phyloP scores from a whole-genome alignment of 2,329 filamentous ascomycete genomes.

The Claviceps paspali region DNA sequence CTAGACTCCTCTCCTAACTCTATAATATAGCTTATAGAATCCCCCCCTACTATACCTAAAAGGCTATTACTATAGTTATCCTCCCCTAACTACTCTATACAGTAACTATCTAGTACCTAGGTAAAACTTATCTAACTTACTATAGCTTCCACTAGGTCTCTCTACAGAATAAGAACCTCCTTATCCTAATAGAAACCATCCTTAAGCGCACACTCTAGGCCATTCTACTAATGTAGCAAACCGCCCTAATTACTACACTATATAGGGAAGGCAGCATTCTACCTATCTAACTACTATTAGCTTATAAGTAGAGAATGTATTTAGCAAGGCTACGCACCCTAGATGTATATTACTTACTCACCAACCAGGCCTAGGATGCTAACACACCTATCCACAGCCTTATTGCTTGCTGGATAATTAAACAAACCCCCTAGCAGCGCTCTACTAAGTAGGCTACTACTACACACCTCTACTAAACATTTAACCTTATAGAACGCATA shows the following conservation, averaged over 20 bases:
- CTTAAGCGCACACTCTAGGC: too few species aligned
- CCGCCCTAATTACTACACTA: neutral
- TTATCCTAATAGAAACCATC: too few species aligned
- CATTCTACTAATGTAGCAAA: neutral
- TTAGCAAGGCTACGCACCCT: neutral
- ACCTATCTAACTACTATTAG: neutral
- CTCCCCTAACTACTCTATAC: neutral
- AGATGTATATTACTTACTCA: neutral
- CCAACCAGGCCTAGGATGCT: neutral
- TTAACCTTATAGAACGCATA: neutral
- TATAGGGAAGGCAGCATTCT: neutral
- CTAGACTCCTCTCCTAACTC: neutral
- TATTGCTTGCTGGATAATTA: too few species aligned
- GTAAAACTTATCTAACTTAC: too few species aligned
- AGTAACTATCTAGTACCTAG: neutral
- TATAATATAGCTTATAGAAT: neutral
- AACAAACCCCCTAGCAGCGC: too few species aligned
- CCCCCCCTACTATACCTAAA: neutral
- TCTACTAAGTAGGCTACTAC: too few species aligned
- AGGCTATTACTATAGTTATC: neutral
- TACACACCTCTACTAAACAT: neutral
- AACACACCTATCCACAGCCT: neutral
- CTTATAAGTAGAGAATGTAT: neutral
- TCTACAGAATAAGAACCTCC: too few species aligned
- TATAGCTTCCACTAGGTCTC: too few species aligned